These are phyloP conservation scores for Sporisorium iseilematis-ciliati DNA, from an alignment of 1,284 basidiomycete species.

Conservation along the genomic window DNA sequence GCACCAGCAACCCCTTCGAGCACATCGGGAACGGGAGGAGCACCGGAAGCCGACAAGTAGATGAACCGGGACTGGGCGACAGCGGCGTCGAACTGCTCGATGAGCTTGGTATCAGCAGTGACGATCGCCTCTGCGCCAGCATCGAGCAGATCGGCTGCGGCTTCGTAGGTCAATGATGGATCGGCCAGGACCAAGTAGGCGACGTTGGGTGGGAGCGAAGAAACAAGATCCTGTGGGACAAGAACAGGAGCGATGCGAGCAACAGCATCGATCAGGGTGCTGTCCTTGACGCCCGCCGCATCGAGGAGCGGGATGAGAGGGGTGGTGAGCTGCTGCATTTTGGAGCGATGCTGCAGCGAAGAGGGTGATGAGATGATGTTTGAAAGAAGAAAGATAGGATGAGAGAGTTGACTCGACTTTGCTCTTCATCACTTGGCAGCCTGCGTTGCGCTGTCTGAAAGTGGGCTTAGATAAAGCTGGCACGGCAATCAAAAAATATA, in stretches of 20 bases:
- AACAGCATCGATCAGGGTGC: constrained; percentile 38
- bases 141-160: constrained; percentile 59
- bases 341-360: neutral
- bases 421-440: too few species aligned
- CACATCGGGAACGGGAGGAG: constrained; percentile 43
- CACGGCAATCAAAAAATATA: too few species aligned
- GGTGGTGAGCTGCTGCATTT: constrained; percentile 61
- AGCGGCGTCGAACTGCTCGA: constrained; percentile 47
- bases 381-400: neutral
- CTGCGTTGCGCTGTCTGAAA: too few species aligned
- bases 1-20: constrained; percentile 54
- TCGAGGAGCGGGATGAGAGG: constrained; percentile 57
- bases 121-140: constrained; percentile 60
- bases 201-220: constrained; percentile 22
- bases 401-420: constrained; percentile 11
- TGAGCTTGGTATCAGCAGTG: constrained; percentile 41
- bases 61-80: constrained; percentile 54
- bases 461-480: constrained; percentile 10
- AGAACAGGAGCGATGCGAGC: constrained; percentile 50
- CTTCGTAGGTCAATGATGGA: constrained; percentile 47
- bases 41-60: constrained; percentile 44
- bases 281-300: constrained; percentile 35
- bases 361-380: neutral
- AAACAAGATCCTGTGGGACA: constrained; percentile 41
- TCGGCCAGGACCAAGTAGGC: constrained; percentile 51